Evolutionary conservation across 2,329 filamentous ascomycete genomes (phyloP), one percentile per base, ranked within the genome.

Genomic region (Neurospora sp.): DNA sequence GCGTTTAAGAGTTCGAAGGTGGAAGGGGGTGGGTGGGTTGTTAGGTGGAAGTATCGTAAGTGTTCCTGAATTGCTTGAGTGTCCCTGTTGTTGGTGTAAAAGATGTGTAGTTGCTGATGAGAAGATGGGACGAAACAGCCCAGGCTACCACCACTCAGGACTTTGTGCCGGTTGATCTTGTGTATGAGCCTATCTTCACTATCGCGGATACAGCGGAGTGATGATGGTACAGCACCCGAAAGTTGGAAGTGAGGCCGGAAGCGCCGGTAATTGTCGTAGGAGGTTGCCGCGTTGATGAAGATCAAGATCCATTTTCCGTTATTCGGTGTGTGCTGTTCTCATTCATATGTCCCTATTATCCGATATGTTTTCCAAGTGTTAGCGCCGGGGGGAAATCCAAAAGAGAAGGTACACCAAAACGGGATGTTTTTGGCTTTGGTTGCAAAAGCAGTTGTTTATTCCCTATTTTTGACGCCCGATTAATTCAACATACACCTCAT

Each of bases 41-140:
- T 81, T 36, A 79, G 77, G 70, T 82, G 80, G 79, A 78, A 78
- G 57, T 77, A 79, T 71, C 78, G 80, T 80, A 69, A 74, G 80
- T 75, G 2, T 41, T 28, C 65, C 12, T n/a, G 17, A 52, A 12
- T 33, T 46, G 65, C 11, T 28, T 4, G 33, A 15, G 38, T 43
- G 5, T 33, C 28, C 17, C 57, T 62, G 2, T n/a, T 17, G 3
- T n/a, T 46, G 62, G 36, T 40, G 17, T 15, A n/a, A 33, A n/a
- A 12, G 10, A 5, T 23, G 43, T 28, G 11, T 17, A 38, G 17
- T 19, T 66, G 57, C 39, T 69, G 68, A 68, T 19, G 12, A 36
- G 8, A 28, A 57, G 57, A 38, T 33, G 36, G 37, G 41, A 41
- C 65, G 28, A 46, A 38, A 38, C 66, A 73, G 74, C 52, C 12